phyloP scores from a whole-genome alignment of 805 yeast species.

The Candida wancherniae region DNA sequence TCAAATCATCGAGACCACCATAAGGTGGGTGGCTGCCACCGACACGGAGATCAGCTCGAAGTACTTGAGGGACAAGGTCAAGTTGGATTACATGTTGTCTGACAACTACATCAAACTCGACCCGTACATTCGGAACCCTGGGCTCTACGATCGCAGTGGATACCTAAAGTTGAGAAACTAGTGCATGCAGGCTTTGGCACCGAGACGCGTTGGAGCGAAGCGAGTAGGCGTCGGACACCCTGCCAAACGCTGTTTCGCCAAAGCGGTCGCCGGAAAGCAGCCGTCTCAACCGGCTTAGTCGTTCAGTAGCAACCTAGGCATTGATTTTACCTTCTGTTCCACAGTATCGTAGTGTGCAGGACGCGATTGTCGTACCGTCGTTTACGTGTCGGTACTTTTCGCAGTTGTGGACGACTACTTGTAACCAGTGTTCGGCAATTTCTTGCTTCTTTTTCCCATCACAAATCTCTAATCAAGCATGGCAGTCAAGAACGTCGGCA shows the following conservation, averaged over 20 bases:
- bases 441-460: background rate
- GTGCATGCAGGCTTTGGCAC: too few species aligned
- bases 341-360: too few species aligned
- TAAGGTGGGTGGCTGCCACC: slow-evolving; percentile 70
- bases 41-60: slow-evolving; percentile 44
- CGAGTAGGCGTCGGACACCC: too few species aligned
- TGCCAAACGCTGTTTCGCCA: too few species aligned
- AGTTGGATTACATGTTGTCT: slow-evolving; percentile 48
- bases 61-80: slow-evolving; percentile 51
- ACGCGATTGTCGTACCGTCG: slow-evolving; percentile 14
- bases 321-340: too few species aligned
- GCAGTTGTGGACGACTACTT: slow-evolving; percentile 3
- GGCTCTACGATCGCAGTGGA: slow-evolving; percentile 77
- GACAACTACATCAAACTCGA: slow-evolving; percentile 67
- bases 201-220: too few species aligned
- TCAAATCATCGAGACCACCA: slow-evolving; percentile 59
- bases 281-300: too few species aligned
- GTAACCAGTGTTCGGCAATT: background rate
- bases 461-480: slow-evolving; percentile 5
- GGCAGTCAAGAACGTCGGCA: slow-evolving; percentile 82
- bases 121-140: slow-evolving; percentile 76
- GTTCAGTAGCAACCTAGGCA: too few species aligned
- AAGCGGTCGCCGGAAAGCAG: too few species aligned
- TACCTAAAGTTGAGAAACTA: slow-evolving; percentile 23
- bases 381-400: slow-evolving; percentile 4